phyloP scores from a whole-genome alignment of 148 eudicot species.

The Fagopyrum homotropicum region DNA sequence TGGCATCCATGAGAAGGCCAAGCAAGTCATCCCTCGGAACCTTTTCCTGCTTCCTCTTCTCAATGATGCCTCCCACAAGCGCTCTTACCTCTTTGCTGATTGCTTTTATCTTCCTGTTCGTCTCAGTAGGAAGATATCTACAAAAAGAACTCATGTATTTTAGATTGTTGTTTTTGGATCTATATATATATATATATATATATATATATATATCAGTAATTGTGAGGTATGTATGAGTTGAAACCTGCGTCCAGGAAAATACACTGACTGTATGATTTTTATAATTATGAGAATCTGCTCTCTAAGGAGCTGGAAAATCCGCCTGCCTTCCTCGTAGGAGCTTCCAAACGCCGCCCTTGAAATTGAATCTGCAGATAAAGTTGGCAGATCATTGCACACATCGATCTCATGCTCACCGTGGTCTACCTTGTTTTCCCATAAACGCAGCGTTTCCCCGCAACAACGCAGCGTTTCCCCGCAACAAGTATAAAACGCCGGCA shows the following conservation, averaged over 20 bases:
- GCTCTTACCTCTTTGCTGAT: conserved; percentile 8
- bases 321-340: conserved; percentile 31
- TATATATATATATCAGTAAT: no score
- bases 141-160: neutral
- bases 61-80: conserved; percentile 20
- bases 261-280: conserved; percentile 1
- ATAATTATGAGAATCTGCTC: conserved; percentile 18
- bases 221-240: no score
- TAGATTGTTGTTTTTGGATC: no score
- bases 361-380: conserved; percentile 28
- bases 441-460: conserved; percentile 22
- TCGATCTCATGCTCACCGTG: conserved; percentile 29
- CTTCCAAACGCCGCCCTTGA: conserved; percentile 44
- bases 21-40: conserved; percentile 23
- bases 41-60: conserved; percentile 18
- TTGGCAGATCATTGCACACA: conserved; percentile 28
- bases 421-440: conserved; percentile 31
- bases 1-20: conserved; percentile 24
- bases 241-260: conserved; percentile 34
- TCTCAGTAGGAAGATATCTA: conserved; percentile 22
- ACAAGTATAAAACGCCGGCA: conserved; percentile 27
- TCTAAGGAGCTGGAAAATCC: conserved; percentile 31
- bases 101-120: conserved; percentile 19
- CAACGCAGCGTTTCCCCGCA: conserved; percentile 25
- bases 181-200: no score